Evolutionary conservation across 2,329 filamentous ascomycete genomes (phyloP).

Genomic region (Tympanopsis confertula): DNA sequence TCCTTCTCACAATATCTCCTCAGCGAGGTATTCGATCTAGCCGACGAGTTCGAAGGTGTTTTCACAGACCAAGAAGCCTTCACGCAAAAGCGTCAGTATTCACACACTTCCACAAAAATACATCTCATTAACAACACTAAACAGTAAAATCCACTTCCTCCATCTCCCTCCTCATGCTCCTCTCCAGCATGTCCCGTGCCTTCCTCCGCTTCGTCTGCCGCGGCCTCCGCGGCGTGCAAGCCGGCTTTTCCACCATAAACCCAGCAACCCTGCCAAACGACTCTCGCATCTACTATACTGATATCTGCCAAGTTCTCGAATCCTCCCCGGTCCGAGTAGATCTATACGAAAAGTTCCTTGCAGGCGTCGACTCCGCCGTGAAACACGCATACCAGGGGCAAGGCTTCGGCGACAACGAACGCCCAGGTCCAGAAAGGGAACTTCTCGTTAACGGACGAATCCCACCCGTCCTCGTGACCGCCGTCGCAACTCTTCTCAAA

Average conservation of each 20-base stretch:
- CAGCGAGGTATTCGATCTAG: slow-evolving; percentile 1
- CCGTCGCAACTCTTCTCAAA: neutral
- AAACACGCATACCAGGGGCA: neutral
- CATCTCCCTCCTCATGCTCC: neutral
- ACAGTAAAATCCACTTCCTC: neutral
- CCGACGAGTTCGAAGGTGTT: neutral
- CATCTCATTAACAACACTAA: neutral
- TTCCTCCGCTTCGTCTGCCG: slow-evolving; percentile 1
- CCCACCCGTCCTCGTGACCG: neutral
- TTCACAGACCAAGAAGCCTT: neutral
- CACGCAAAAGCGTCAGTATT: neutral
- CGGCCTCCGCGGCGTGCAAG: neutral
- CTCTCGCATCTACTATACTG: neutral
- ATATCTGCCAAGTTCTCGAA: neutral
- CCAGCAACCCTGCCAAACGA: neutral
- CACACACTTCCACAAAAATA: neutral
- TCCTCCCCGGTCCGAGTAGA: neutral
- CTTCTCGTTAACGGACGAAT: neutral
- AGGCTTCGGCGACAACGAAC: neutral
- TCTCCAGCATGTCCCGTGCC: slow-evolving; percentile 1
- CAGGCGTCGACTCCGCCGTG: neutral
- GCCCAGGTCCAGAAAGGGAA: neutral
- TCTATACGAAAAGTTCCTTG: slow-evolving; percentile 1
- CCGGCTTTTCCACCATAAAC: neutral
- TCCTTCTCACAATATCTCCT: neutral